These are phyloP conservation scores for Metschnikowia kofuensis DNA, from an alignment of 805 yeast genomes.

Conservation along the genomic window DNA sequence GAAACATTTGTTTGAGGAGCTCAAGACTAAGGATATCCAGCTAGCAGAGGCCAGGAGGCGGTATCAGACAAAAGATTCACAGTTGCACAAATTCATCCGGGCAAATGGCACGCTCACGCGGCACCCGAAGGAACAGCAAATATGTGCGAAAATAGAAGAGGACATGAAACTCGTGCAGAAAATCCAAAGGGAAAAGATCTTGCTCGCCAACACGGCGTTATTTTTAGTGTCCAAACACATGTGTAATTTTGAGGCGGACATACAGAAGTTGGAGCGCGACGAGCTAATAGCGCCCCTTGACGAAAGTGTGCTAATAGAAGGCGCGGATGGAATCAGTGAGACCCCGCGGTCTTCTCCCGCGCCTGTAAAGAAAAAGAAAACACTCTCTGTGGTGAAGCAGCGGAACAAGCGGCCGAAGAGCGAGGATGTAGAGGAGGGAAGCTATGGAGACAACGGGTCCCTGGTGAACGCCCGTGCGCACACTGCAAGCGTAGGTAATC, in stretches of 20 bases:
- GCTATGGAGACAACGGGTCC: constrained; percentile 18
- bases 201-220: constrained; percentile 79
- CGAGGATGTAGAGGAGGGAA: constrained; percentile 16
- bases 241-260: constrained; percentile 67
- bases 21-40: constrained; percentile 64
- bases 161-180: constrained; percentile 58
- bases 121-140: constrained; percentile 74
- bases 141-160: constrained; percentile 63
- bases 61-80: constrained; percentile 69
- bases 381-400: constrained; percentile 15
- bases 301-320: constrained; percentile 15
- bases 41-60: constrained; percentile 65
- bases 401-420: constrained; percentile 15
- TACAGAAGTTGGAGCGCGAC: constrained; percentile 71
- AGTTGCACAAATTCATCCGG: constrained; percentile 76
- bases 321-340: constrained; percentile 5
- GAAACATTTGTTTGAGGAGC: constrained; percentile 74
- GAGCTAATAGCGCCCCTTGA: constrained; percentile 67
- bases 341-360: constrained; percentile 18
- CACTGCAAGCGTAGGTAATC: constrained; percentile 1
- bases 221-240: constrained; percentile 75
- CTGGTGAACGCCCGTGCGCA: constrained; percentile 5
- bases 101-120: constrained; percentile 78
- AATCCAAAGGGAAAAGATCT: constrained; percentile 74
- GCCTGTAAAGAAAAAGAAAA: constrained; percentile 16